Evolutionary conservation across 1,284 basidiomycete species (phyloP), one percentile per base, ranked within the genome.

Genomic region (Cryptococcus hybrid): DNA sequence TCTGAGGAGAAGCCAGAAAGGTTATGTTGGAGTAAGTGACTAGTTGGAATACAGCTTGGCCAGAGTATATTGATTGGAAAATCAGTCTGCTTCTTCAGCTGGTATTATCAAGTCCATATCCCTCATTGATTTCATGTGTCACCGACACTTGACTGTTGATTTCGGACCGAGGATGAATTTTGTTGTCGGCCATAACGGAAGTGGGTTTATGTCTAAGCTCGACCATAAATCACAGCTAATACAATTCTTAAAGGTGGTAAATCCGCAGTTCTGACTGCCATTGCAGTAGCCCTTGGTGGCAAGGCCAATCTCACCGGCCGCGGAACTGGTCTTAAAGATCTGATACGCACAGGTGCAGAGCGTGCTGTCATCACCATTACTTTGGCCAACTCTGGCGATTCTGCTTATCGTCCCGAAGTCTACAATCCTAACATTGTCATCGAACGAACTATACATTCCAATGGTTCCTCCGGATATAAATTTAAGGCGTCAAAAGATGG

Each of bases 71-170:
- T 18, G 18, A 18, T 18, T 18, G 18, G 18, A 18, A 18, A 18
- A 18, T 52, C 35, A 53, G 49, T 44, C 30, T 30, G 91, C 89
- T 48, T 89, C 90, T 3, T 86, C 92, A 51, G 84, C 88, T 66
- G 95, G 94, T 9, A 87, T 95, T 60, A 89, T 98, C 63, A 88
- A 92, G 68, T 82, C 82, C 30, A 84, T 99, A 52, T 87, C 90
- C 68, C 85, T 96, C 82, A 82, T 86, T 71, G 89, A 97, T 75
- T 99, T 99, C 78, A 97, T 99, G 94, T 97, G 93, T 74, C 96
- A 99, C 79, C 83, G 86, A 70, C 86, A 84, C 74, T 83, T 94
- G 49, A 85, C 82, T 0, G 89, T 96, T 75, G 81, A 83, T 5
- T 91, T 96, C 65, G 91, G 88, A 0, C 87, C 88, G 3, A 90